Conservation (phyloP, 345 rosid species). For the Alliaria petiolata region DNA sequence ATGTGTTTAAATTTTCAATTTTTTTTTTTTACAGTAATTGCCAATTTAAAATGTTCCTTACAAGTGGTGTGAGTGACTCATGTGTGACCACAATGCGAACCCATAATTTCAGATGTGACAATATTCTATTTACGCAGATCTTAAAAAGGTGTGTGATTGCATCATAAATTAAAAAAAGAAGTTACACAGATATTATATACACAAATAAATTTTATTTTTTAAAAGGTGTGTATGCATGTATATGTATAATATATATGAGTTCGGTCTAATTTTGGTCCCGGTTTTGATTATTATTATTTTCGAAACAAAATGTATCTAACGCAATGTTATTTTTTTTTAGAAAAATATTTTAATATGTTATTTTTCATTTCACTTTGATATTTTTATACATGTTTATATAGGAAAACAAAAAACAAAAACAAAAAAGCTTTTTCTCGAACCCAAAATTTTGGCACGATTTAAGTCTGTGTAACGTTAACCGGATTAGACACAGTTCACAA, state of each 20-base stretch:
- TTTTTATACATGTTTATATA: not conserved
- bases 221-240: not conserved
- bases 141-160: not conserved
- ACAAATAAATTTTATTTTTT: not conserved
- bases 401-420: not conserved
- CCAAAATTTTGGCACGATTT: not conserved
- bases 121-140: conserved; percentile 6
- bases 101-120: conserved; percentile 23
- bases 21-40: not conserved
- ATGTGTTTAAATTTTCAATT: conserved; percentile 3
- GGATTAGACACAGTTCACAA: not conserved
- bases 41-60: not conserved
- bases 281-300: not conserved
- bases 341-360: not conserved
- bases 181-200: not conserved
- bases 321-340: not conserved
- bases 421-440: not conserved
- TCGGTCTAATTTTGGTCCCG: not conserved
- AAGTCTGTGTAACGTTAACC: not conserved
- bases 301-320: not conserved
- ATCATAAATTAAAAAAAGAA: not conserved
- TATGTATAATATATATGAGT: not conserved
- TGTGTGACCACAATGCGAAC: conserved; percentile 16
- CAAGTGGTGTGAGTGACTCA: conserved; percentile 19
- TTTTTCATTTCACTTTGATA: not conserved